These are phyloP conservation scores for Sclerotinia minor DNA, from an alignment of 2,329 filamentous ascomycete genomes.

Conservation along the genomic window DNA sequence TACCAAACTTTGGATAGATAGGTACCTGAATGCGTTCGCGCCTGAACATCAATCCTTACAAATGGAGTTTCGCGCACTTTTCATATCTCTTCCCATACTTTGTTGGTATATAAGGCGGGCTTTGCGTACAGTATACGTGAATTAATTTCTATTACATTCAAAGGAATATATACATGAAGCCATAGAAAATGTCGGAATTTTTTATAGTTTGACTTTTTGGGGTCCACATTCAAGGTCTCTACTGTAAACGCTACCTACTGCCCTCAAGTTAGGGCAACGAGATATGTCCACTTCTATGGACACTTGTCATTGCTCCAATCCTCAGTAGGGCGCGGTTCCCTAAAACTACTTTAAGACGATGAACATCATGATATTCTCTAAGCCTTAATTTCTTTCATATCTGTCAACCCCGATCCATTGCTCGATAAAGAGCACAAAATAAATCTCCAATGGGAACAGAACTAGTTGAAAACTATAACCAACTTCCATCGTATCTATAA, in stretches of 20 bases:
- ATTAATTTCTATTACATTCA: neutral
- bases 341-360: neutral
- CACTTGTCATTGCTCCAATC: neutral
- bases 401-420: neutral
- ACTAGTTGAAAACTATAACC: neutral
- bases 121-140: neutral
- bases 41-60: neutral
- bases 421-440: neutral
- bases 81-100: neutral
- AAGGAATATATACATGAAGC: neutral
- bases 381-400: neutral
- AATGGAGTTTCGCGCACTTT: neutral
- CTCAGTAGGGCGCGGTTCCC: neutral
- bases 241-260: neutral
- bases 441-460: no score
- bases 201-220: neutral
- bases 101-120: neutral
- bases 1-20: neutral
- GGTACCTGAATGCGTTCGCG: neutral
- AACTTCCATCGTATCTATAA: neutral
- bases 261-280: neutral
- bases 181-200: neutral
- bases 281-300: neutral
- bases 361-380: neutral
- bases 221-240: neutral